Percentiles rank a stretch among this genome's conserved stretches.
phyloP scores from a whole-genome alignment of 805 yeast genomes.

The Wickerhamomyces silvicola region DNA sequence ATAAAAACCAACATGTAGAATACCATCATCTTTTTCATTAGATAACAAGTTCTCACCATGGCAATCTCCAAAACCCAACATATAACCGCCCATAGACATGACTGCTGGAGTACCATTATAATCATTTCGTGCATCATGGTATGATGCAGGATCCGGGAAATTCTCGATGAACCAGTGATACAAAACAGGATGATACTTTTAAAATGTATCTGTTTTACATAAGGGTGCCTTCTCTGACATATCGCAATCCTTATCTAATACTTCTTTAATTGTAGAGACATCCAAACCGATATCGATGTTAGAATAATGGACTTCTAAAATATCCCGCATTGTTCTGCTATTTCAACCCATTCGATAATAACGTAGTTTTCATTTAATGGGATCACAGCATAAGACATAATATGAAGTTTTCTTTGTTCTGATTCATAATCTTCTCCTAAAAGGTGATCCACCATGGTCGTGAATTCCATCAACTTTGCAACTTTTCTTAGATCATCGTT shows the following conservation, averaged over 20 bases:
- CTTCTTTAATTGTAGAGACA: constrained; percentile 19
- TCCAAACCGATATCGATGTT: constrained; percentile 31
- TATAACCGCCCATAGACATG: constrained; percentile 95
- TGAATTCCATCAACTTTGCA: constrained; percentile 85
- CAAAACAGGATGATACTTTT: constrained; percentile 57
- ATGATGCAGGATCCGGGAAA: constrained; percentile 81
- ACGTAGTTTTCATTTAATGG: constrained; percentile 86
- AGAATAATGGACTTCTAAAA: constrained; percentile 40
- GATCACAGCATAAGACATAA: constrained; percentile 80
- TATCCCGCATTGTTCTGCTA: constrained; percentile 63
- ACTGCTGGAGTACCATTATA: constrained; percentile 83
- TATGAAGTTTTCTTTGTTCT: constrained; percentile 59
- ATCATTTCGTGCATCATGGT: constrained; percentile 75
- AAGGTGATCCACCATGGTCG: constrained; percentile 76
- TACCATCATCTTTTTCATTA: constrained; percentile 65
- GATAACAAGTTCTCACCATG: constrained; percentile 89
- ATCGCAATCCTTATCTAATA: constrained; percentile 21
- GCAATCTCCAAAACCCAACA: constrained; percentile 92
- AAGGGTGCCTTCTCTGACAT: constrained; percentile 28
- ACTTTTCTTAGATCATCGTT: constrained; percentile 93
- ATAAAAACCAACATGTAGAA: constrained; percentile 93
- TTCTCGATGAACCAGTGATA: constrained; percentile 84
- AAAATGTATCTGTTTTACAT: constrained; percentile 26
- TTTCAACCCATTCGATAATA: constrained; percentile 85
- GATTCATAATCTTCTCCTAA: constrained; percentile 65